Evolutionary conservation across 768 basidiomycete species (phyloP).

Genomic region (Mycena crocata): DNA sequence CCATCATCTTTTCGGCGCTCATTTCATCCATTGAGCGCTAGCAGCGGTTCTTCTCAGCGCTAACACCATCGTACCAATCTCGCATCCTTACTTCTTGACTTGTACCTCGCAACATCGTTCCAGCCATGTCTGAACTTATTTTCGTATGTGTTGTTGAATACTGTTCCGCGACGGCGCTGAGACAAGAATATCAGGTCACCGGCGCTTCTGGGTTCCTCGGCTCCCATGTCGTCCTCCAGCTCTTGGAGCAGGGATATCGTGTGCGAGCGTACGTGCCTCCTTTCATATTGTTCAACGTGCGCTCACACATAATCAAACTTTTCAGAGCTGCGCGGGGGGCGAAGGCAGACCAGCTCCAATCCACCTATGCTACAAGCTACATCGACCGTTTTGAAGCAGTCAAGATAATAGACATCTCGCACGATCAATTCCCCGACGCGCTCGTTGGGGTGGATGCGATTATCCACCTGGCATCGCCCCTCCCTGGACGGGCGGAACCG

Average conservation of each 20-base stretch:
- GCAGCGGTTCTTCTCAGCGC: too few species aligned
- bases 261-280: slow-evolving; percentile 37
- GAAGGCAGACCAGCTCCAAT: slow-evolving; percentile 31
- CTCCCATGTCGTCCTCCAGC: slow-evolving; percentile 38
- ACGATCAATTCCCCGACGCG: slow-evolving; percentile 53
- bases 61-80: too few species aligned
- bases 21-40: too few species aligned
- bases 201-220: slow-evolving; percentile 43
- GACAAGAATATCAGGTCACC: slow-evolving; percentile 36
- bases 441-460: slow-evolving; percentile 60
- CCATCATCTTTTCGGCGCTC: too few species aligned
- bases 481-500: slow-evolving; percentile 33
- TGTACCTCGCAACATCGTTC: too few species aligned
- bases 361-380: slow-evolving; percentile 21
- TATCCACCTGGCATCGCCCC: slow-evolving; percentile 51
- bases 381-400: slow-evolving; percentile 36
- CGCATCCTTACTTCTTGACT: too few species aligned
- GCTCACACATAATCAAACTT: neutral
- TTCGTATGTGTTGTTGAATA: neutral
- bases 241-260: too few species aligned
- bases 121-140: neutral
- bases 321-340: slow-evolving; percentile 40
- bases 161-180: neutral
- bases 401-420: slow-evolving; percentile 38
- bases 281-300: neutral